A percentile compares a stretch with the other conserved stretches of the same genome.
phyloP scores from a whole-genome alignment of 495 filamentous ascomycete genomes.

The Podospora sp. region DNA sequence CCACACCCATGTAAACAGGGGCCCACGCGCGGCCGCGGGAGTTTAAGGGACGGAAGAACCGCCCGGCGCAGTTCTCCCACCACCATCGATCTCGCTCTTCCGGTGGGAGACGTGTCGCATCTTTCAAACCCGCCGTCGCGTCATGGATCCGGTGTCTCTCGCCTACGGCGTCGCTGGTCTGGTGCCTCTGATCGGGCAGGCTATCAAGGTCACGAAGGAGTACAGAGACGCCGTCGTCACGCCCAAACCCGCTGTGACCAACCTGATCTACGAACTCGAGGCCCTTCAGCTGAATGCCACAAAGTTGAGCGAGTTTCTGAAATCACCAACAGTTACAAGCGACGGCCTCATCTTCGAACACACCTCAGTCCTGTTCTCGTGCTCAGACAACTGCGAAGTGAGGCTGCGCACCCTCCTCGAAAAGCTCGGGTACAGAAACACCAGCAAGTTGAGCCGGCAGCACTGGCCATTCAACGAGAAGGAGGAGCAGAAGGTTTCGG shows the following conservation, averaged over 20 bases:
- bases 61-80: no score
- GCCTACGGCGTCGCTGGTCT: slow-evolving; percentile 9
- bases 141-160: slow-evolving; percentile 13
- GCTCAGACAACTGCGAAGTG: neutral
- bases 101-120: no score
- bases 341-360: neutral
- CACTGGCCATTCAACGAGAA: slow-evolving; percentile 17
- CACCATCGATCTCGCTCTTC: no score
- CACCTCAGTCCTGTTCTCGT: neutral
- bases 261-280: slow-evolving; percentile 6
- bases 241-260: neutral
- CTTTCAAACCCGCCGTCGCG: no score
- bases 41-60: no score
- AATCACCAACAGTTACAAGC: neutral
- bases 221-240: neutral
- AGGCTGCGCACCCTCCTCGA: neutral
- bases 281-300: neutral
- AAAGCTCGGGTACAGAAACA: neutral
- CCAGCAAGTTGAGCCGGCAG: neutral
- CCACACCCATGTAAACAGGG: no score
- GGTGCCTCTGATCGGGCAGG: slow-evolving; percentile 3
- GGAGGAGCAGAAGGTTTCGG: slow-evolving; percentile 8
- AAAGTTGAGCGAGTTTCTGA: neutral
- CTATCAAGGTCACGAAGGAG: neutral
- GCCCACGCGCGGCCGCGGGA: no score